Percentiles rank a stretch among this genome's conserved stretches.
Evolutionary conservation across 2,329 filamentous ascomycete species (phyloP).

Genomic region (Byssochlamys sp.): DNA sequence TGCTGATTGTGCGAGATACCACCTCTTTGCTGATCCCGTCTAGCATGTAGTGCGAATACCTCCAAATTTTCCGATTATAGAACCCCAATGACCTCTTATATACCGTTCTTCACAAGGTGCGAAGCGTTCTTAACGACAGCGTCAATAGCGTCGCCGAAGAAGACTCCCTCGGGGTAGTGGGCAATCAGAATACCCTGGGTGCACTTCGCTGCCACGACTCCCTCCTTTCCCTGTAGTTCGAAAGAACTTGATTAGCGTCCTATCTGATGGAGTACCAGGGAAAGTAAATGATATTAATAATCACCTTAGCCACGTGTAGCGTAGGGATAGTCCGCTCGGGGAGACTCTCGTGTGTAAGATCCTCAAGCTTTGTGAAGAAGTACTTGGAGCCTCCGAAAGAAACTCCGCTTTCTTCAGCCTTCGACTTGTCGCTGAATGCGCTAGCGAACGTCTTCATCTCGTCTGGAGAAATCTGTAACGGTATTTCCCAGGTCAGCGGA

Average conservation of each 20-base stretch:
- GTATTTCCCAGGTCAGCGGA: neutral
- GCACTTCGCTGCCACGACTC: slow-evolving; percentile 76
- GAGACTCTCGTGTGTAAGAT: neutral
- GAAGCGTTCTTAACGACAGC: slow-evolving; percentile 77
- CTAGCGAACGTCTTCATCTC: slow-evolving; percentile 49
- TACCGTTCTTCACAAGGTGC: slow-evolving; percentile 61
- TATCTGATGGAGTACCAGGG: neutral
- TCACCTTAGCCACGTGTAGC: slow-evolving; percentile 3
- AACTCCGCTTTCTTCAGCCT: slow-evolving; percentile 60
- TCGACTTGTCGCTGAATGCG: slow-evolving; percentile 42
- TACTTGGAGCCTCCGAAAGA: slow-evolving; percentile 69
- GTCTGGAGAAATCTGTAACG: slow-evolving; percentile 38
- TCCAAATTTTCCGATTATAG: slow-evolving; percentile 1
- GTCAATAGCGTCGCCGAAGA: slow-evolving; percentile 65
- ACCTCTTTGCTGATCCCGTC: no score
- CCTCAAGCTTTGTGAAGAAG: slow-evolving; percentile 35
- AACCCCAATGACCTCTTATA: neutral
- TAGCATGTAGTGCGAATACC: neutral
- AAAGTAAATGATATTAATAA: neutral
- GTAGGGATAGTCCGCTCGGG: slow-evolving; percentile 3
- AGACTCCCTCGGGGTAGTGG: slow-evolving; percentile 67
- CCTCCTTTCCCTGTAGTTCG: slow-evolving; percentile 58
- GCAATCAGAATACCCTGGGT: slow-evolving; percentile 78
- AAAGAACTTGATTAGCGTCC: slow-evolving; percentile 3
- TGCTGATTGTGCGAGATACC: no score